These are phyloP conservation scores for Bipolaris bicolor DNA, from an alignment of 2,329 filamentous ascomycete species.

Conservation along the genomic window DNA sequence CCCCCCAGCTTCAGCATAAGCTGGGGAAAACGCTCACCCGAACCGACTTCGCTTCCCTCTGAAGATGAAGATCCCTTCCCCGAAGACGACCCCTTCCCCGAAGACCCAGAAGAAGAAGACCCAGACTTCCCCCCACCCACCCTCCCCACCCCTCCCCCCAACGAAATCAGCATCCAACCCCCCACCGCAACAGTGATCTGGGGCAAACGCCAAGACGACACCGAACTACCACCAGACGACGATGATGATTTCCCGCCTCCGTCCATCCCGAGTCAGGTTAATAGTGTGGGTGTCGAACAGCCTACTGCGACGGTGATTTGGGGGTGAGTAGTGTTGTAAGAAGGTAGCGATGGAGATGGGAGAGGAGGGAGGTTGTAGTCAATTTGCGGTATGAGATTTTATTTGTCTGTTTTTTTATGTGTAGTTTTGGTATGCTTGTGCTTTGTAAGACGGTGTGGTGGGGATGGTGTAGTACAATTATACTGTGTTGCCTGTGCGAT, in stretches of 20 bases:
- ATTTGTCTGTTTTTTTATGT: too few relatives aligned
- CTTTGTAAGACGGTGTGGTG: too few relatives aligned
- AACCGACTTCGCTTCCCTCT: not conserved
- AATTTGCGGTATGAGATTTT: too few relatives aligned
- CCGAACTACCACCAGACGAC: too few relatives aligned
- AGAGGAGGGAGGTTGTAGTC: too few relatives aligned
- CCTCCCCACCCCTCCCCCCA: slow-evolving; percentile 17
- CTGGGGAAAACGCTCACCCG: slow-evolving; percentile 8
- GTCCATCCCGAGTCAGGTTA: not conserved
- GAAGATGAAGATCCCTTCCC: too few relatives aligned
- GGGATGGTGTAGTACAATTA: too few relatives aligned
- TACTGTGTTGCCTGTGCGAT: too few relatives aligned
- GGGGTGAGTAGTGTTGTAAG: slow-evolving; percentile 5
- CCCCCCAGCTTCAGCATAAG: slow-evolving; percentile 16
- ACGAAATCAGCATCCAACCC: slow-evolving; percentile 18
- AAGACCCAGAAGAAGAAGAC: slow-evolving; percentile 14
- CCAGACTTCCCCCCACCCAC: slow-evolving; percentile 18
- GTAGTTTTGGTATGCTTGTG: too few relatives aligned
- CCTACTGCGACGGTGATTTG: slow-evolving; percentile 9
- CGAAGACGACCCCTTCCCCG: not conserved
- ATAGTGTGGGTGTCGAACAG: slow-evolving; percentile 7
- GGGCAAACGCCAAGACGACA: too few relatives aligned
- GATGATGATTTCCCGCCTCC: not conserved
- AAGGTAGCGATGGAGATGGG: not conserved
- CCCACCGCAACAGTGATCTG: too few relatives aligned